Evolutionary conservation across 495 filamentous ascomycete species (phyloP).

Genomic region (Entonaema liquescens): DNA sequence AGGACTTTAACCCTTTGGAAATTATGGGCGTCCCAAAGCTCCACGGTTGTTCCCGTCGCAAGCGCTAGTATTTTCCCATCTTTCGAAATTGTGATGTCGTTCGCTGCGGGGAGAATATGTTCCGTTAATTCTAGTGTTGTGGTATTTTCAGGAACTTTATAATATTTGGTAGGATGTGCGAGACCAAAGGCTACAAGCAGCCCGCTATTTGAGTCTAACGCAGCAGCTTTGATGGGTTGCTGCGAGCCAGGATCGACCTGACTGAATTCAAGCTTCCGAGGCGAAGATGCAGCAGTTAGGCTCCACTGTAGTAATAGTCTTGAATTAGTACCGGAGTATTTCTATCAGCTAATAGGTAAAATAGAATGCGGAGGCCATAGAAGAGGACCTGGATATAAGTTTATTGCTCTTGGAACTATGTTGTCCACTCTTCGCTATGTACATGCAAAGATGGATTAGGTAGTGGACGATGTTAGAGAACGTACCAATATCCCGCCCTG

Average conservation of each 20-base stretch:
- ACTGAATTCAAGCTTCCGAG: slow-evolving; percentile 1
- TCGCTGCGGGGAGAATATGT: not conserved
- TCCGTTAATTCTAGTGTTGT: not conserved
- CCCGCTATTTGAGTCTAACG: not conserved
- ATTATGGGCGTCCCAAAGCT: slow-evolving; percentile 7
- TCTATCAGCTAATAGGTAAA: not conserved
- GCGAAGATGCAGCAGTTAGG: not conserved
- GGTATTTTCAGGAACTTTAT: not conserved
- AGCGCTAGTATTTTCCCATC: not conserved
- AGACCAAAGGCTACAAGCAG: slow-evolving; percentile 5
- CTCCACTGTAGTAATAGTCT: not conserved
- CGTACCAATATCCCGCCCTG: slow-evolving; percentile 7
- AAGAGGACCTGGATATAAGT: too few relatives aligned
- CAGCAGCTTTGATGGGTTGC: not conserved
- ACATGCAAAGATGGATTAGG: too few relatives aligned
- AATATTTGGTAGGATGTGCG: not conserved
- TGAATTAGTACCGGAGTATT: not conserved
- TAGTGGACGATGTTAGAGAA: too few relatives aligned
- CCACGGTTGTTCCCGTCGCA: not conserved
- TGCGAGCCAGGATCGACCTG: not conserved
- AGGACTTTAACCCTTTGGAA: not conserved
- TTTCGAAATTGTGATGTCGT: not conserved
- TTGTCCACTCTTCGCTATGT: not conserved
- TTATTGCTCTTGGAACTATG: not conserved
- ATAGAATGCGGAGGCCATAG: not conserved